phyloP scores from a whole-genome alignment of 2,329 filamentous ascomycete genomes.

The Diplocarpon rosae region DNA sequence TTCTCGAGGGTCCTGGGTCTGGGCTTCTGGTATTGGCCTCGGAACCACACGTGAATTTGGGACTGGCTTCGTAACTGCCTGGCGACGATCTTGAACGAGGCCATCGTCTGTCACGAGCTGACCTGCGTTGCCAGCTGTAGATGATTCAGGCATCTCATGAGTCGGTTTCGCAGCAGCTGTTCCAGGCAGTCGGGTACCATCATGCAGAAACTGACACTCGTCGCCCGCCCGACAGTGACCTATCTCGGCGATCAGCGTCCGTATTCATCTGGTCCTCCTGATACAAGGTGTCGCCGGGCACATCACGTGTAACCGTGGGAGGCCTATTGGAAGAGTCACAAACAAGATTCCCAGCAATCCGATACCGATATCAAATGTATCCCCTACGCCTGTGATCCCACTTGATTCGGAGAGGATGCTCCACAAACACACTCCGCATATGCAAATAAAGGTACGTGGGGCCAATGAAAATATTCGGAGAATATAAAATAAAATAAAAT shows the following conservation, averaged over 20 bases:
- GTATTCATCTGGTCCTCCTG: slow-evolving; percentile 12
- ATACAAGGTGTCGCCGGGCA: slow-evolving; percentile 6
- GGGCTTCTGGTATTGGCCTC: slow-evolving; percentile 54
- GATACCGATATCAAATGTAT: slow-evolving; percentile 7
- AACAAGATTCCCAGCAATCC: slow-evolving; percentile 9
- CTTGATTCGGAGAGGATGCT: slow-evolving; percentile 21
- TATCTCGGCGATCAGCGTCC: slow-evolving; percentile 29
- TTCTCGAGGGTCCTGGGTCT: slow-evolving; percentile 55
- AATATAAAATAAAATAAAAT: slow-evolving; percentile 9
- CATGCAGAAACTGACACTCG: slow-evolving; percentile 39
- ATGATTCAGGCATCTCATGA: slow-evolving; percentile 9
- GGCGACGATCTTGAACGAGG: slow-evolving; percentile 24
- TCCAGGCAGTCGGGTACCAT: slow-evolving; percentile 22
- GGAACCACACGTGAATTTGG: slow-evolving; percentile 40
- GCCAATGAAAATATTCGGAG: slow-evolving; percentile 25
- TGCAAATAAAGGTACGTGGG: slow-evolving; percentile 13
- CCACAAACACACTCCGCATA: slow-evolving; percentile 22
- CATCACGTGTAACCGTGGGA: slow-evolving; percentile 21
- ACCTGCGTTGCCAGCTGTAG: slow-evolving; percentile 3
- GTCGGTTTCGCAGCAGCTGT: slow-evolving; percentile 4
- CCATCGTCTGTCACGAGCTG: slow-evolving; percentile 13
- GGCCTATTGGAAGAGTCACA: slow-evolving; percentile 13
- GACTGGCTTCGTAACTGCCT: slow-evolving; percentile 25
- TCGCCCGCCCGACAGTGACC: slow-evolving; percentile 37
- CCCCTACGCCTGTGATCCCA: slow-evolving; percentile 15